Conservation (phyloP, 1,139 yeast species). For the Saccharomyces hybrid region DNA sequence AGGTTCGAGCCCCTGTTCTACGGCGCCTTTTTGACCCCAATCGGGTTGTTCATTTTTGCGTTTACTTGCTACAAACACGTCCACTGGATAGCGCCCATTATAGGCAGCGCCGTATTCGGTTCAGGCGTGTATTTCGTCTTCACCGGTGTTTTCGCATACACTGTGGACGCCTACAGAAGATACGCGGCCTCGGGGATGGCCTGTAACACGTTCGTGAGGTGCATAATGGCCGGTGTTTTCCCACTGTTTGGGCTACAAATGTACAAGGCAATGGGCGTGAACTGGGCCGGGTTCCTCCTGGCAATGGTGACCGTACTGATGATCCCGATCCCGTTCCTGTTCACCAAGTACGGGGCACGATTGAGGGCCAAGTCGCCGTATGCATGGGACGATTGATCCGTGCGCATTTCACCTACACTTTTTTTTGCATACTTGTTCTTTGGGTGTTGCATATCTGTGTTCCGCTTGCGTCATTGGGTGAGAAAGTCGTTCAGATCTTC, state of each 20-base stretch:
- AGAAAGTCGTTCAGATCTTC: background rate
- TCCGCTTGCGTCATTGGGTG: background rate
- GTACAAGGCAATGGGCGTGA: conserved; percentile 46
- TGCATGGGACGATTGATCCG: conserved; percentile 29
- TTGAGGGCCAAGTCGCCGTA: conserved; percentile 59
- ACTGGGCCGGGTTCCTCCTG: conserved; percentile 56
- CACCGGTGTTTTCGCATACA: conserved; percentile 51
- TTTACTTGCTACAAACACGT: conserved; percentile 57
- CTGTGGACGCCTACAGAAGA: conserved; percentile 53
- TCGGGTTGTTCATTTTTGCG: conserved; percentile 66
- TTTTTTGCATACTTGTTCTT: background rate
- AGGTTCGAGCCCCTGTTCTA: conserved; percentile 49
- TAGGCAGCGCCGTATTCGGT: conserved; percentile 58
- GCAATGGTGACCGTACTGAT: conserved; percentile 50
- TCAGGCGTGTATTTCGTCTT: conserved; percentile 49
- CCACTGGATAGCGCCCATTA: conserved; percentile 69
- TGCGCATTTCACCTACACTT: background rate
- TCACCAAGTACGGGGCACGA: conserved; percentile 54
- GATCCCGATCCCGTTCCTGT: conserved; percentile 71
- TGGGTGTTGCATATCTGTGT: background rate
- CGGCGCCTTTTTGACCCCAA: conserved; percentile 43
- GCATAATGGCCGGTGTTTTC: conserved; percentile 64
- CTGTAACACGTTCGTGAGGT: conserved; percentile 65
- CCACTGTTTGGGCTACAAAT: conserved; percentile 64
- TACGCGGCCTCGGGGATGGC: conserved; percentile 78